phyloP scores from a whole-genome alignment of 2,329 filamentous ascomycete species.

The Sphaerostilbella broomeana region DNA sequence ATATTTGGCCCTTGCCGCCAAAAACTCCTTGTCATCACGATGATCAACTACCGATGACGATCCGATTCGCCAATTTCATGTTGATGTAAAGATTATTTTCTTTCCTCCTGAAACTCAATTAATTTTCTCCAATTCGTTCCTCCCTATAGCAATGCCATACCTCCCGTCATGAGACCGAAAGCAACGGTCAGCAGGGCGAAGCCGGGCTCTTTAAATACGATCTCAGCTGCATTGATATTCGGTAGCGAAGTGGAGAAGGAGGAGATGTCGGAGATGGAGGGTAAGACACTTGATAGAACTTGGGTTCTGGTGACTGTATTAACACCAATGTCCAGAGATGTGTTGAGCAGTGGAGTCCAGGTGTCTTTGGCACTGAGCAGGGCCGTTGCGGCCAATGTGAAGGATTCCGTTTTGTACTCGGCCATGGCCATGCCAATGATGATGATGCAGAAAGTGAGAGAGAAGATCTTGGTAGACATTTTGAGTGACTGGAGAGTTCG shows the following conservation, averaged over 20 bases:
- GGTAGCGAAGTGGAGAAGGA: no score
- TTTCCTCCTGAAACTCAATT: no score
- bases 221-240: constrained; percentile 15
- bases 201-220: constrained; percentile 18
- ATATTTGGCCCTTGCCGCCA: no score
- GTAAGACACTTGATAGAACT: no score
- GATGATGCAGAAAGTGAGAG: constrained; percentile 5
- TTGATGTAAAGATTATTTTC: no score
- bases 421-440: constrained; percentile 8
- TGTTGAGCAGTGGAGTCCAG: constrained; percentile 42
- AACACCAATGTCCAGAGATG: constrained; percentile 32
- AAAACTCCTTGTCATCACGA: no score
- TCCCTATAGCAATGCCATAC: constrained; percentile 17
- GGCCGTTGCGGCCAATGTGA: neutral
- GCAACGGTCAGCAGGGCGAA: constrained; percentile 20
- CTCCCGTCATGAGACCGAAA: constrained; percentile 20
- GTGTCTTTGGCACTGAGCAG: neutral
- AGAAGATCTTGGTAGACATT: constrained; percentile 7
- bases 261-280: neutral
- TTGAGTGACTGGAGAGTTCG: neutral
- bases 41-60: no score
- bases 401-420: neutral
- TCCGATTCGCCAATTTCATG: no score
- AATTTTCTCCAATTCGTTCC: neutral
- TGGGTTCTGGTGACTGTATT: constrained; percentile 1